Evolutionary conservation across 306 rosid species (phyloP).

Genomic region (Quercus variabilis): DNA sequence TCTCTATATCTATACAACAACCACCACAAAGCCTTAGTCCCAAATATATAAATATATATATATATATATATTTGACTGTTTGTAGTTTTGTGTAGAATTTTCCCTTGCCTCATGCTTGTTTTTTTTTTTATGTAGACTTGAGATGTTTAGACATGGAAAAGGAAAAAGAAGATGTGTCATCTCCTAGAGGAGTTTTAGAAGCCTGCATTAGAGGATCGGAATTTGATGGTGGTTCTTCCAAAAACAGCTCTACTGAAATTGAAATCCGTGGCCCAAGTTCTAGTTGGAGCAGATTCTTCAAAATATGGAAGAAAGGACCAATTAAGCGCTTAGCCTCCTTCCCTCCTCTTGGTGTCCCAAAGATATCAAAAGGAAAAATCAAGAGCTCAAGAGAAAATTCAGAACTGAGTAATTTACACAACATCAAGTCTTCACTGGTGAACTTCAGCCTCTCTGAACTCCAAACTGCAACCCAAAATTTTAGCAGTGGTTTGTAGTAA

Average conservation of each 20-base stretch:
- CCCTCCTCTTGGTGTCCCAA: constrained; percentile 47
- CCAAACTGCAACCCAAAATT: constrained; percentile 55
- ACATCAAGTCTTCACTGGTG: constrained; percentile 44
- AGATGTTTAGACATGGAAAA: constrained; percentile 54
- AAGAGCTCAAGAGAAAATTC: constrained; percentile 44
- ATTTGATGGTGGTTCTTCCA: constrained; percentile 16
- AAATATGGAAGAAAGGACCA: constrained; percentile 36
- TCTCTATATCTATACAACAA: background rate
- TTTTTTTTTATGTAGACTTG: constrained; percentile 51
- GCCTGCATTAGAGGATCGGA: constrained; percentile 33
- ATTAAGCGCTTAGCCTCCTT: constrained; percentile 45
- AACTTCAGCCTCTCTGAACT: constrained; percentile 51
- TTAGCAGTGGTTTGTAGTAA: constrained; percentile 48
- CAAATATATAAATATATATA: no score
- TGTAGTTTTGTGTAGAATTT: background rate
- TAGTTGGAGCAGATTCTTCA: constrained; percentile 46
- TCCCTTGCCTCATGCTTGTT: background rate
- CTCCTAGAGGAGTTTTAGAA: constrained; percentile 91
- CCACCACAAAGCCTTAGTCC: no score
- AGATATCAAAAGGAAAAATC: constrained; percentile 48
- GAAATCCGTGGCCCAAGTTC: constrained; percentile 25
- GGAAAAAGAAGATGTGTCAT: constrained; percentile 50
- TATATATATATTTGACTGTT: background rate
- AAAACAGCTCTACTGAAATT: constrained; percentile 14
- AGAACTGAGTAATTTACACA: constrained; percentile 26